Evolutionary conservation across 768 basidiomycete genomes (phyloP), one percentile per base, ranked within the genome.

Genomic region (Tephrocybe sp.): DNA sequence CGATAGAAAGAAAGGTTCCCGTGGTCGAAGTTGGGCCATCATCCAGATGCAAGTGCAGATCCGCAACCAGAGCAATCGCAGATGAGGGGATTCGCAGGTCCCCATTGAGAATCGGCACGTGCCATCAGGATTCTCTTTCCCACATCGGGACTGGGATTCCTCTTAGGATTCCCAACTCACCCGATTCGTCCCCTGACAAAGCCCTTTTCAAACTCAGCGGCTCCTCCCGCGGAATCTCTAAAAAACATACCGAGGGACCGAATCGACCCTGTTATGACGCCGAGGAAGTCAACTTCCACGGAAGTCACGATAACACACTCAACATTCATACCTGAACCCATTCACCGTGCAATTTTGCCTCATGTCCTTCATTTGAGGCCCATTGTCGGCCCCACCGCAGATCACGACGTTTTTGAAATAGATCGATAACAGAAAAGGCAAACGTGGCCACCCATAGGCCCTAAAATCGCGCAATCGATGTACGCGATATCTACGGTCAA

Each of bases 1-100:
- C 61, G 61, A 69, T 66, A 64, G 62, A 63, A 61, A 60, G 53
- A 61, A 49, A 57, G 58, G 59, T 64, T 69, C 63, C 67, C 62
- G 62, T 69, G 64, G 59, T 59, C 56, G 55, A 63, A 58, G 48
- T 21, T 38, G 25, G 40, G 37, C 42, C 46, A 50, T 39, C 43
- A 47, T 44, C 36, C 46, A 56, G 50, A 52, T 55, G 47, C 33
- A 51, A 47, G 6, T 42, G 42, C 50, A 56, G 75, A 76, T 76
- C 70, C 68, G 70, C 64, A 68, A 49, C 42, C 33, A 45, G 29
- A 33, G 34, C 57, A 62, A 48, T 56, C 50, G 56, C 51, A 52
- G 37, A 38, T 38, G 37, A 38, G 38, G 34, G 47, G 56, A 62
- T 58, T 63, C 62, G 52, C 56, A 47, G 48, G 38, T 45, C 53